Conservation (phyloP, 805 yeast species). For the Torulaspora quercuum region DNA sequence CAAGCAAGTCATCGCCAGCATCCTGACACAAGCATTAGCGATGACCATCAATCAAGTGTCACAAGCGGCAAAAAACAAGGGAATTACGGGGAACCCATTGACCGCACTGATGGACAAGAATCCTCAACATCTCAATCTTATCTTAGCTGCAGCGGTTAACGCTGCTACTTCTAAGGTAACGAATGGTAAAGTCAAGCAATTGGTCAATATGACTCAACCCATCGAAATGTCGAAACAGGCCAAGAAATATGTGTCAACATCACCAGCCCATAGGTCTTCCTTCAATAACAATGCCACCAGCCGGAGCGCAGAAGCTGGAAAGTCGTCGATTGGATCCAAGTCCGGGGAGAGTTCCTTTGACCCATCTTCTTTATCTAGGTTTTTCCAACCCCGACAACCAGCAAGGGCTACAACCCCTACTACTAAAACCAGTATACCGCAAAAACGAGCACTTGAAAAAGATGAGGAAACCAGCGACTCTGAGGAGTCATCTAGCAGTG, state of each 20-base stretch:
- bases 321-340: not conserved
- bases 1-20: slow-evolving; percentile 77
- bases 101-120: slow-evolving; percentile 75
- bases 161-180: slow-evolving; percentile 67
- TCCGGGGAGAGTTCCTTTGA: slow-evolving; percentile 26
- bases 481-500: slow-evolving; percentile 27
- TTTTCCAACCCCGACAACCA: slow-evolving; percentile 37
- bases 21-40: slow-evolving; percentile 86
- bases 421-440: slow-evolving; percentile 21
- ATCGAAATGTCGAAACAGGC: slow-evolving; percentile 10
- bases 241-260: slow-evolving; percentile 4
- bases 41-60: slow-evolving; percentile 89
- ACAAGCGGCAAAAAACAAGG: slow-evolving; percentile 81
- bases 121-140: slow-evolving; percentile 75
- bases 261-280: slow-evolving; percentile 4
- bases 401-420: slow-evolving; percentile 16
- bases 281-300: slow-evolving; percentile 1
- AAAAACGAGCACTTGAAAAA: slow-evolving; percentile 21
- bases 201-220: slow-evolving; percentile 34
- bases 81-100: slow-evolving; percentile 73
- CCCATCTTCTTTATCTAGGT: slow-evolving; percentile 36
- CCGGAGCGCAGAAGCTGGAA: not conserved
- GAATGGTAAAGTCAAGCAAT: slow-evolving; percentile 48
- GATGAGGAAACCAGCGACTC: slow-evolving; percentile 17
- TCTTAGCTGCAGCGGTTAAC: slow-evolving; percentile 74